Base-by-base conservation (phyloP, 352 stramenopile genomes). In the Phytophthora pluvialis region DNA sequence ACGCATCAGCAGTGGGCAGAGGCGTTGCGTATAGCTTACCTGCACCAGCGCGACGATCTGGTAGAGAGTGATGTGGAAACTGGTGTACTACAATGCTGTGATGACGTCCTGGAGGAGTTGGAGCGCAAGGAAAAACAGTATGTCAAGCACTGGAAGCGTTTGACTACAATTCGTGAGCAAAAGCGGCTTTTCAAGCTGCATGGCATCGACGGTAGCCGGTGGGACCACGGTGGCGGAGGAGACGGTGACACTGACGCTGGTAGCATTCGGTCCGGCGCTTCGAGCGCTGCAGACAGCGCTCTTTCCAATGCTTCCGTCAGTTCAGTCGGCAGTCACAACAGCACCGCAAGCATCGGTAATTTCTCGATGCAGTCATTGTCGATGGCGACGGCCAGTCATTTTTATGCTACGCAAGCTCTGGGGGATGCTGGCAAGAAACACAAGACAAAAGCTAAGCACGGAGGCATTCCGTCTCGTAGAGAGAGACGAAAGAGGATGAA, bases 261-360 rank as follows among this genome's bases (percentile, higher is more conserved):
- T 42, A 90, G 80, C 16, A 69, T 81, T 49, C 61, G 64, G 13
- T 81, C 75, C 3, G 75, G 77, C 1, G 75, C 69, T 10, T 81
- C 79, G 2, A 90, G 79, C 28, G 73, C 75, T 10, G 79, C 76
- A 1, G 71, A 87, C 18, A 91, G 83, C 28, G 84, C 81, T 47
- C 61, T 89, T n/a, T 91, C 81, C 13, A 77, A 74, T 25, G 70
- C 73, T 31, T 90, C 81, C 12, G 72, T 86, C 58, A 84, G 80
- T 52, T 92, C 83, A 0, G 79, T 94, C 7, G 86, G 86, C 31
- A 94, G 86, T 64, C 86, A 94, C 75, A 94, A 94, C 60, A 91
- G 77, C 39, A 75, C 78, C 15, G 49, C 69, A 32, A 80, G 67
- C 45, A 87, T 90, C 33, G 83, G 83, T 10, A 92, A 92, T 52